A percentile compares a stretch with the other conserved stretches of the same genome.
Evolutionary conservation across 1,139 yeast species (phyloP).

Genomic region (Pichia sp.): DNA sequence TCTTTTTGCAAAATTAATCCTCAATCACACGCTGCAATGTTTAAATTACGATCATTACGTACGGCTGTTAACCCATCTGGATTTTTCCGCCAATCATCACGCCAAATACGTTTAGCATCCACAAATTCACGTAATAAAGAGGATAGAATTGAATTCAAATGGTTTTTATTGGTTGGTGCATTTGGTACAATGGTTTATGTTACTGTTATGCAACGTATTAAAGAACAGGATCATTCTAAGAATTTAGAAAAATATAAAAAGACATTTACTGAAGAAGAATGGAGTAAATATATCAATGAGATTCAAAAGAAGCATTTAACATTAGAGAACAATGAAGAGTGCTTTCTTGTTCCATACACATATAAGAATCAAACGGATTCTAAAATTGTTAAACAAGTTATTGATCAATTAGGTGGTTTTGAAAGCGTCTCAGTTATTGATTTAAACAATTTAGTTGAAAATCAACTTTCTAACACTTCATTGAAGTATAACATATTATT

Average conservation of each 20-base stretch:
- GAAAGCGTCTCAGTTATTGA: constrained; percentile 37
- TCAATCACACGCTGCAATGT: background rate
- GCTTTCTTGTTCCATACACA: constrained; percentile 41
- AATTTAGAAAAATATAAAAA: constrained; percentile 34
- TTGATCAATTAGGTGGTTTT: constrained; percentile 18
- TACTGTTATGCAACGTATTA: constrained; percentile 26
- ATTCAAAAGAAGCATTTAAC: constrained; percentile 48
- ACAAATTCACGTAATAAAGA: constrained; percentile 5
- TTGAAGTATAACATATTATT: constrained; percentile 36
- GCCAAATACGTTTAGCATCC: background rate
- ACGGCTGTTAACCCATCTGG: background rate
- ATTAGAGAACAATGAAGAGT: constrained; percentile 32
- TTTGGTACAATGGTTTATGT: constrained; percentile 30
- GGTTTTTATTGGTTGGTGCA: constrained; percentile 26
- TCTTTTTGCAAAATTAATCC: too few relatives aligned
- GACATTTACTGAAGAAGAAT: constrained; percentile 55
- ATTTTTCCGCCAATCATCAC: background rate
- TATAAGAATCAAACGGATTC: constrained; percentile 19
- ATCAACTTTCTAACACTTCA: constrained; percentile 37
- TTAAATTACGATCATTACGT: background rate
- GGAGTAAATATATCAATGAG: constrained; percentile 44
- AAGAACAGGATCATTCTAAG: constrained; percentile 27
- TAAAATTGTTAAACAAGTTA: constrained; percentile 18
- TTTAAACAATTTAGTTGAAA: constrained; percentile 39
- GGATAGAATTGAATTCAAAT: constrained; percentile 17